Conservation (phyloP, 2,329 filamentous ascomycete genomes). For the Leptographium galeiforme region DNA sequence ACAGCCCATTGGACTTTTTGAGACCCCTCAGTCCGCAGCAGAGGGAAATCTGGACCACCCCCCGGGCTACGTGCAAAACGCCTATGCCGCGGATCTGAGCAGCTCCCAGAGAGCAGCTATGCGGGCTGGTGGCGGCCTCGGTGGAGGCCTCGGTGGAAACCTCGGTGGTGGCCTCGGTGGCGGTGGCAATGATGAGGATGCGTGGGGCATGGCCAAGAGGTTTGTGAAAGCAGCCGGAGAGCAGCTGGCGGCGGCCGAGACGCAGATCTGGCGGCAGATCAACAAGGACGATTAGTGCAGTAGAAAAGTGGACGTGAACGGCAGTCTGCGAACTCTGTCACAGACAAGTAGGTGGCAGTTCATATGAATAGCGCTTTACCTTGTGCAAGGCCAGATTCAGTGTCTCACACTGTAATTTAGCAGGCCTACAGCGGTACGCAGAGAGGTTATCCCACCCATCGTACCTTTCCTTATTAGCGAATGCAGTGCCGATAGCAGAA, state of each 20-base stretch:
- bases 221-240: constrained; percentile 43
- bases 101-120: constrained; percentile 29
- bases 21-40: neutral
- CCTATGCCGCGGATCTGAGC: constrained; percentile 36
- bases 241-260: constrained; percentile 43
- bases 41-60: constrained; percentile 26
- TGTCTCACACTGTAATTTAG: no score
- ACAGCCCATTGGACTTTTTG: constrained; percentile 15
- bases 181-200: constrained; percentile 30
- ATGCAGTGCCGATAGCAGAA: no score
- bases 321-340: no score
- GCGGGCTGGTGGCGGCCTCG: neutral
- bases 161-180: constrained; percentile 2
- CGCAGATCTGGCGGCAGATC: constrained; percentile 49
- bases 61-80: constrained; percentile 44
- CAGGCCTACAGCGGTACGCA: no score
- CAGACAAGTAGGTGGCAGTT: no score
- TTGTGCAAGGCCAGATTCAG: no score
- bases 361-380: no score
- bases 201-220: constrained; percentile 45
- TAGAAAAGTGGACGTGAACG: no score
- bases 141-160: neutral
- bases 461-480: no score
- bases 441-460: no score
- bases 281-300: constrained; percentile 30